A percentile compares a stretch with the other conserved stretches of the same genome.
Conservation (phyloP, 106 monocot genomes). For the Phalaenopsis aphrodite region DNA sequence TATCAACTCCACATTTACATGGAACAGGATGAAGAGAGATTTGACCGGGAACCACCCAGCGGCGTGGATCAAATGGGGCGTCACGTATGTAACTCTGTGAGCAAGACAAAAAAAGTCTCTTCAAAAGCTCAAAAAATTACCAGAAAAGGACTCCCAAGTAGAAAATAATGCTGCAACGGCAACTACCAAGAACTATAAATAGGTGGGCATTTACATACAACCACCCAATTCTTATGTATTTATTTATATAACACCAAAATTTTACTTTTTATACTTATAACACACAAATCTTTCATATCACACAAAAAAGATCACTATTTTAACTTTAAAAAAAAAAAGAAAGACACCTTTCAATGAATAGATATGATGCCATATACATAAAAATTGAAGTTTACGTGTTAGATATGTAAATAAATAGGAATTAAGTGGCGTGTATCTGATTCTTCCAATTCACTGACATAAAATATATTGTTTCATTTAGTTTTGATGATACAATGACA, state of each 20-base stretch:
- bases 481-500: not conserved
- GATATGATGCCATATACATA: too few relatives aligned
- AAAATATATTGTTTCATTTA: not conserved
- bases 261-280: too few relatives aligned
- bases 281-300: too few relatives aligned
- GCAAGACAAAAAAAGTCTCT: not conserved
- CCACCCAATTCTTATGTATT: too few relatives aligned
- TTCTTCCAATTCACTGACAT: not conserved
- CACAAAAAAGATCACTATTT: too few relatives aligned
- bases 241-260: too few relatives aligned
- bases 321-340: too few relatives aligned
- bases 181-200: not conserved
- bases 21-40: conserved; percentile 33
- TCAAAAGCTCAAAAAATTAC: not conserved
- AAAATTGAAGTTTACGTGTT: too few relatives aligned
- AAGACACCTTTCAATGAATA: too few relatives aligned
- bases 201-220: too few relatives aligned
- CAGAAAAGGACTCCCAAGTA: not conserved
- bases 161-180: not conserved
- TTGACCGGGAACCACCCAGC: conserved; percentile 92
- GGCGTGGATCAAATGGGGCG: conserved; percentile 82
- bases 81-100: conserved; percentile 79
- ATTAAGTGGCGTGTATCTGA: too few relatives aligned
- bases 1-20: conserved; percentile 54
- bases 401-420: too few relatives aligned